Base-by-base conservation (phyloP, 768 basidiomycete species). In the Boletus insuetus region DNA sequence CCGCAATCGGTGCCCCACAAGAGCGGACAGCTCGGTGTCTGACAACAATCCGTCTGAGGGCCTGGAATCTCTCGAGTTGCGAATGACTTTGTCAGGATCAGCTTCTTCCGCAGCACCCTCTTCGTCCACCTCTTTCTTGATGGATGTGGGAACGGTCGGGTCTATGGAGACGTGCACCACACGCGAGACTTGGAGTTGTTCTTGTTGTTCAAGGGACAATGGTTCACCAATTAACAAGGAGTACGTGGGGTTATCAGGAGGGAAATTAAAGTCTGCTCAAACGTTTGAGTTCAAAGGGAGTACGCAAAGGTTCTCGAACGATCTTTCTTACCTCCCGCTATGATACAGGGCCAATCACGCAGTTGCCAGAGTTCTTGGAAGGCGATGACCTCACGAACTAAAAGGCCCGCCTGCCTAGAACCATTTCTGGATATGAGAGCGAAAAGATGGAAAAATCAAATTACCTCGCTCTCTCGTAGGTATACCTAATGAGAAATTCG, bases 261-360 rank as follows among this genome's bases (percentile, higher is more conserved):
- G 71, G 51, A 91, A 91, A 69, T 98, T 98, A 74, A 97, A 94
- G 70, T 98, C 95, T 95, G 51, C 8, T 35, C 41, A 10, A 37
- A 39, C 8, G 38, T 39, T 16, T 41, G 46, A 39, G 24, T 54
- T 43, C 46, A 55, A 37, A 42, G 17, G 40, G 39, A 56, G 13
- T 24, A 26, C 39, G 16, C 16, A 40, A 13, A 7, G 11, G 26
- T 49, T n/a, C 20, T 16, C 8, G 9, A 19, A 44, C 6, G n/a
- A 29, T 29, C 9, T 9, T 17, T 24, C 46, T 63, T 67, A 91
- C 95, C 94, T 68, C 95, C 95, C 0, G 89, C 84, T 38, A 97
- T 74, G 53, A 95, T 75, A 53, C 86, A 86, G 0, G 94, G 89
- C 93, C 93, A 96, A 43, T 77, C 56, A 1, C 69, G 65, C 40